These are phyloP conservation scores for Plectosphaerella cucumerina DNA, from an alignment of 2,329 filamentous ascomycete genomes.

Conservation along the genomic window DNA sequence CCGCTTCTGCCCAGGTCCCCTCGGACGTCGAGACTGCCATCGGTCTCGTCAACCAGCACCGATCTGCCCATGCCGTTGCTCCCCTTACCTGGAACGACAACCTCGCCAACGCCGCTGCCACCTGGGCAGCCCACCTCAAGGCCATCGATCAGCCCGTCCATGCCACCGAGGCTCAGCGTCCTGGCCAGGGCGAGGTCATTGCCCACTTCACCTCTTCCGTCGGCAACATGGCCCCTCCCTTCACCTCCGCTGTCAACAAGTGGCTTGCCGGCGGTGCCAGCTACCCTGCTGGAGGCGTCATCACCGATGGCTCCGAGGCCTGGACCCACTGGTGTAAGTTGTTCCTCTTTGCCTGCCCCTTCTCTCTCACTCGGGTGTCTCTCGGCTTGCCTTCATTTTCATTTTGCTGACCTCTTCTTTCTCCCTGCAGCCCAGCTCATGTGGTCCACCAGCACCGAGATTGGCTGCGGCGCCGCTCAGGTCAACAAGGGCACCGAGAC, in stretches of 20 bases:
- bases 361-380: background rate
- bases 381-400: no score
- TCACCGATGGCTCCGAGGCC: slow-evolving; percentile 24
- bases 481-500: slow-evolving; percentile 24
- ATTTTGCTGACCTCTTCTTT: background rate
- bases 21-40: background rate
- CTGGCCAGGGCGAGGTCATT: slow-evolving; percentile 28
- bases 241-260: slow-evolving; percentile 15
- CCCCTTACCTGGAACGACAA: slow-evolving; percentile 19
- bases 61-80: background rate
- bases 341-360: background rate
- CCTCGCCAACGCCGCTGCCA: slow-evolving; percentile 25
- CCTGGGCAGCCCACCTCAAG: slow-evolving; percentile 29
- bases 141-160: slow-evolving; percentile 21
- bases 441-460: slow-evolving; percentile 26
- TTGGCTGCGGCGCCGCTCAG: slow-evolving; percentile 27
- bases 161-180: slow-evolving; percentile 22
- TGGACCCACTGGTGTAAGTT: slow-evolving; percentile 32
- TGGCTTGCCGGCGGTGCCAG: slow-evolving; percentile 26
- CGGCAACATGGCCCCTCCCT: slow-evolving; percentile 20
- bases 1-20: background rate
- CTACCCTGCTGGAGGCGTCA: slow-evolving; percentile 22
- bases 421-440: slow-evolving; percentile 30
- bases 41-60: background rate
- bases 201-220: slow-evolving; percentile 12